Evolutionary conservation across 108 stramenopile genomes (phyloP).

Genomic region (Cyclotella sp.): DNA sequence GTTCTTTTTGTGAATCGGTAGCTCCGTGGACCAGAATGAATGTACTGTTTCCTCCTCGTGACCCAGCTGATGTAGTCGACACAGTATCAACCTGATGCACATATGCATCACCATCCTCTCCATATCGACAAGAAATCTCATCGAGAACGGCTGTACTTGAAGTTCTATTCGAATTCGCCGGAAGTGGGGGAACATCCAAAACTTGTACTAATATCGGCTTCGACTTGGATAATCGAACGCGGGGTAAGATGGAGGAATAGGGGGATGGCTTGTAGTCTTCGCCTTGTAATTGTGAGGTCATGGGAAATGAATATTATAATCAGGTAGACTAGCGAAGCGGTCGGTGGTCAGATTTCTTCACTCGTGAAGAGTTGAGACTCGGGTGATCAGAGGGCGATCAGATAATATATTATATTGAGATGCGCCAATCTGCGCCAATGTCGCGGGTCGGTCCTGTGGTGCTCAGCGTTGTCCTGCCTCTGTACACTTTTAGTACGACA

Average conservation of each 20-base stretch:
- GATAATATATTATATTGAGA: no score
- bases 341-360: not conserved
- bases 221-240: not conserved
- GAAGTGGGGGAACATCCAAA: not conserved
- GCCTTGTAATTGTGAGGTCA: no score
- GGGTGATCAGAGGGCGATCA: no score
- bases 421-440: no score
- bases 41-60: not conserved
- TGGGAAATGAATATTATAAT: not conserved
- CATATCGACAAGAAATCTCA: not conserved
- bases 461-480: no score
- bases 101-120: not conserved
- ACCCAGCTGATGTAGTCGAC: not conserved
- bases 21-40: not conserved
- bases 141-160: not conserved
- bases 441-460: no score
- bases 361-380: no score
- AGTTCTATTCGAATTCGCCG: not conserved
- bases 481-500: no score
- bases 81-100: no score
- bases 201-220: not conserved
- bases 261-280: conserved; percentile 5
- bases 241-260: conserved; percentile 16
- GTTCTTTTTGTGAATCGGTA: not conserved
- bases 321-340: not conserved